Evolutionary conservation across 805 yeast species (phyloP).

Genomic region (Candida khao-thaluensis): DNA sequence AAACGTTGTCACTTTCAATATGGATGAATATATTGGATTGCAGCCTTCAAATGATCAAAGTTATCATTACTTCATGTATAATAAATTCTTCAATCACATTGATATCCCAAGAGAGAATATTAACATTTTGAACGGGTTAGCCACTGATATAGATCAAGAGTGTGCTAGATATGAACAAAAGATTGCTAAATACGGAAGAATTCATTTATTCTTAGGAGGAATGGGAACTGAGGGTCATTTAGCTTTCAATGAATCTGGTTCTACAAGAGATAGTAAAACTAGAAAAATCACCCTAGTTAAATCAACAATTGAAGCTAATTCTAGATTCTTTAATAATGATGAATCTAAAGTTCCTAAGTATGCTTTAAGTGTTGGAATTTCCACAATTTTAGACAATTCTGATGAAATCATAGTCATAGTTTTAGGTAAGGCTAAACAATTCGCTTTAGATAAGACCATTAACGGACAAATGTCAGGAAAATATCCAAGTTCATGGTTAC

Average conservation of each 20-base stretch:
- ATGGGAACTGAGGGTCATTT: conserved; percentile 62
- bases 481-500: conserved; percentile 52
- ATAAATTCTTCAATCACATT: conserved; percentile 54
- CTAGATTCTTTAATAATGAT: conserved; percentile 51
- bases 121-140: conserved; percentile 53
- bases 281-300: conserved; percentile 47
- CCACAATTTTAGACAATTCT: conserved; percentile 56
- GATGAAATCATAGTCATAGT: conserved; percentile 53
- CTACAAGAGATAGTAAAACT: conserved; percentile 44
- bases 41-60: conserved; percentile 49
- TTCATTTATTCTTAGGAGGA: conserved; percentile 57
- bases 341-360: conserved; percentile 46
- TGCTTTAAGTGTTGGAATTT: conserved; percentile 57
- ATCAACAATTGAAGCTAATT: conserved; percentile 52
- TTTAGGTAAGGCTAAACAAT: conserved; percentile 46
- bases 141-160: conserved; percentile 44
- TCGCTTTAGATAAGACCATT: conserved; percentile 48
- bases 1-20: conserved; percentile 58
- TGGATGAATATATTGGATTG: conserved; percentile 59
- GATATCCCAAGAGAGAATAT: conserved; percentile 53
- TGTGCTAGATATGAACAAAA: conserved; percentile 49
- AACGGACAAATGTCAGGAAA: conserved; percentile 38
- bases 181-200: conserved; percentile 48
- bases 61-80: conserved; percentile 57
- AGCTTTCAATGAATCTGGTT: conserved; percentile 60